Conservation (phyloP, 2,329 filamentous ascomycete species). For the Trichoderma lentiforme region DNA sequence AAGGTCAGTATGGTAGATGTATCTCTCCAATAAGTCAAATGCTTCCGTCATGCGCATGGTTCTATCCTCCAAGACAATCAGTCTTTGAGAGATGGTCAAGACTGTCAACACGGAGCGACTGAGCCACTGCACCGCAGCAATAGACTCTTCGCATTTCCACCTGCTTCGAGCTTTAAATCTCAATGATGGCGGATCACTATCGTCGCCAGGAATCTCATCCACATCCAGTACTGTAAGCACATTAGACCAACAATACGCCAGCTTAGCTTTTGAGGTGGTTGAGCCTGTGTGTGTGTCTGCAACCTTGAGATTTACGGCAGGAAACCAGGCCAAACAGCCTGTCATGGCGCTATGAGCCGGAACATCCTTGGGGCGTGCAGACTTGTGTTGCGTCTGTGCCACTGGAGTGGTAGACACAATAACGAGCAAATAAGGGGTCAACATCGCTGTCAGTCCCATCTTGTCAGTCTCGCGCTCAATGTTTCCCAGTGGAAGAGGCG, state of each 20-base stretch:
- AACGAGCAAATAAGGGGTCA: conserved; percentile 92
- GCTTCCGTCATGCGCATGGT: conserved; percentile 89
- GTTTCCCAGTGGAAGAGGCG: conserved; percentile 88
- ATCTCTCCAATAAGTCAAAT: conserved; percentile 85
- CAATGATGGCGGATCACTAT: conserved; percentile 72
- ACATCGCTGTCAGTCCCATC: conserved; percentile 87
- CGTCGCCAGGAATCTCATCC: conserved; percentile 64
- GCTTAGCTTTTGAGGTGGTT: conserved; percentile 73
- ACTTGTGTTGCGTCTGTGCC: conserved; percentile 94
- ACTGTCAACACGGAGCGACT: conserved; percentile 89
- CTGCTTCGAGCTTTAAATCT: conserved; percentile 79
- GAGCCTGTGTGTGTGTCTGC: conserved; percentile 64
- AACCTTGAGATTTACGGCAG: conserved; percentile 85
- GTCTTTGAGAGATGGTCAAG: conserved; percentile 87
- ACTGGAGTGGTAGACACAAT: conserved; percentile 96
- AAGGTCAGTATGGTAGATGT: conserved; percentile 86
- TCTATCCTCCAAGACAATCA: conserved; percentile 88
- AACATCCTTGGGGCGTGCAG: conserved; percentile 85
- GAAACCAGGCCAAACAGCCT: conserved; percentile 95
- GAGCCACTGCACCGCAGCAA: conserved; percentile 95
- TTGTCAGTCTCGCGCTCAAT: conserved; percentile 82
- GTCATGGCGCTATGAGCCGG: conserved; percentile 87
- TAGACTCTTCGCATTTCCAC: conserved; percentile 92
- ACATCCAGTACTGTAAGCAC: conserved; percentile 92
- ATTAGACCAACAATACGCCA: conserved; percentile 98